These are phyloP conservation scores for Cercospora zeina DNA, from an alignment of 2,329 filamentous ascomycete genomes.

Conservation along the genomic window DNA sequence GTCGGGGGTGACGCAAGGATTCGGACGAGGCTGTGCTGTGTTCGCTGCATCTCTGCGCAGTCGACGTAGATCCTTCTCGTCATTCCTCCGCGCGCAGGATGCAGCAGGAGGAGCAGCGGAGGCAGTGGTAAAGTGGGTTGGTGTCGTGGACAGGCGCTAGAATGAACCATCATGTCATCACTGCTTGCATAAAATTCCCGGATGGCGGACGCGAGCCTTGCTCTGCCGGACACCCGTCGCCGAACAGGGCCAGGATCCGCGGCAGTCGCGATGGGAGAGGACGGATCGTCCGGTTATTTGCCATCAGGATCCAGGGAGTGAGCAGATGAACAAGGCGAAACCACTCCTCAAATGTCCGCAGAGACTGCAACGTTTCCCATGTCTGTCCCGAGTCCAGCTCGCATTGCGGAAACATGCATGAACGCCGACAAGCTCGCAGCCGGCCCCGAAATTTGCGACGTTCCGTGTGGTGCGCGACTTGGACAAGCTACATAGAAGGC, in stretches of 20 bases:
- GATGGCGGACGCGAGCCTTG: neutral
- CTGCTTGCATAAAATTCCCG: slow-evolving; percentile 8
- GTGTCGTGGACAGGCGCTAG: neutral
- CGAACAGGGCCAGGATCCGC: neutral
- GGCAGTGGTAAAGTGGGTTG: neutral
- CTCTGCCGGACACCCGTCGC: slow-evolving; percentile 2
- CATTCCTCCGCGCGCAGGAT: neutral
- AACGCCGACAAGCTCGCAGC: neutral
- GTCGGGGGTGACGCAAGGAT: neutral
- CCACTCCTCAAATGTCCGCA: neutral
- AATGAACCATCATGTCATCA: slow-evolving; percentile 7
- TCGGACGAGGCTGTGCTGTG: slow-evolving; percentile 4
- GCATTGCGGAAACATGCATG: neutral
- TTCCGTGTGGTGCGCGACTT: neutral
- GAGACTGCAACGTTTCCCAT: neutral
- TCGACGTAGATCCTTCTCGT: neutral
- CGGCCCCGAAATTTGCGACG: neutral
- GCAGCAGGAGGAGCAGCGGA: neutral
- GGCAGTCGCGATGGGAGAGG: slow-evolving; percentile 5
- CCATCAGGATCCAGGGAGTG: neutral
- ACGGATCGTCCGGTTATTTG: slow-evolving; percentile 4
- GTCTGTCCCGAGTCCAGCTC: neutral
- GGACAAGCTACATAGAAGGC: neutral
- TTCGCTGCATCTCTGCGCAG: neutral
- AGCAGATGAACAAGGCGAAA: neutral